These are phyloP conservation scores for Aspergillus novoparasiticus DNA, from an alignment of 2,329 filamentous ascomycete genomes.

Conservation along the genomic window DNA sequence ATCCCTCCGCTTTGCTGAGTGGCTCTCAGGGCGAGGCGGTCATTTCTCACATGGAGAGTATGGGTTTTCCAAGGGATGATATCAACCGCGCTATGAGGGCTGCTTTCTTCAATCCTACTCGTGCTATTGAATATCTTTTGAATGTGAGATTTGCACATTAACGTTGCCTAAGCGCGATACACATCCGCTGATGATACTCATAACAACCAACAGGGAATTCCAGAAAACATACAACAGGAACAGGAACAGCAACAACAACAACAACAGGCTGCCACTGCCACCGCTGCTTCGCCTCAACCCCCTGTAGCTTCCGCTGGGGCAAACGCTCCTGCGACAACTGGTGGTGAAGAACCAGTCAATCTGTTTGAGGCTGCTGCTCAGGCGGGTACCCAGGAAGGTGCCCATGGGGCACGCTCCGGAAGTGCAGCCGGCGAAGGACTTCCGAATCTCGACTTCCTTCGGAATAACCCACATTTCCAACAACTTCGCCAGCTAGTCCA, in stretches of 20 bases:
- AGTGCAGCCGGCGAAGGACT: conserved; percentile 56
- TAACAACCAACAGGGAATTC: conserved; percentile 70
- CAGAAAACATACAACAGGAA: conserved; percentile 76
- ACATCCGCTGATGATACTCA: background rate
- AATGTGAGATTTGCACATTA: conserved; percentile 61
- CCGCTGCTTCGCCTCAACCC: conserved; percentile 47
- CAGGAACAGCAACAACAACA: conserved; percentile 69
- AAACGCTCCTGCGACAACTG: conserved; percentile 39
- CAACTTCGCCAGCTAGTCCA: conserved; percentile 96
- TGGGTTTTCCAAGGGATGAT: conserved; percentile 88
- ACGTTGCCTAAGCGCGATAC: background rate
- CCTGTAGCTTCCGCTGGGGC: conserved; percentile 32
- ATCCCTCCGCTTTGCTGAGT: conserved; percentile 81
- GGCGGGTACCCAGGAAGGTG: conserved; percentile 55
- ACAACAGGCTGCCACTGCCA: conserved; percentile 58
- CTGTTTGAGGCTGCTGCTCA: conserved; percentile 92
- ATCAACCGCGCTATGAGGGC: conserved; percentile 95
- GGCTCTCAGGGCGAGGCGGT: conserved; percentile 80
- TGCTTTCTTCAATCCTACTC: conserved; percentile 94
- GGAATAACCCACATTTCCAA: conserved; percentile 96
- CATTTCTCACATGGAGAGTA: conserved; percentile 91
- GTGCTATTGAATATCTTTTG: conserved; percentile 93
- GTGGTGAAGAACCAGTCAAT: conserved; percentile 70
- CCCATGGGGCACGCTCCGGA: conserved; percentile 41
- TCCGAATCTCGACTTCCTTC: conserved; percentile 87